These are phyloP conservation scores for Lasiosphaeria miniovina DNA, from an alignment of 495 filamentous ascomycete species.

Conservation along the genomic window DNA sequence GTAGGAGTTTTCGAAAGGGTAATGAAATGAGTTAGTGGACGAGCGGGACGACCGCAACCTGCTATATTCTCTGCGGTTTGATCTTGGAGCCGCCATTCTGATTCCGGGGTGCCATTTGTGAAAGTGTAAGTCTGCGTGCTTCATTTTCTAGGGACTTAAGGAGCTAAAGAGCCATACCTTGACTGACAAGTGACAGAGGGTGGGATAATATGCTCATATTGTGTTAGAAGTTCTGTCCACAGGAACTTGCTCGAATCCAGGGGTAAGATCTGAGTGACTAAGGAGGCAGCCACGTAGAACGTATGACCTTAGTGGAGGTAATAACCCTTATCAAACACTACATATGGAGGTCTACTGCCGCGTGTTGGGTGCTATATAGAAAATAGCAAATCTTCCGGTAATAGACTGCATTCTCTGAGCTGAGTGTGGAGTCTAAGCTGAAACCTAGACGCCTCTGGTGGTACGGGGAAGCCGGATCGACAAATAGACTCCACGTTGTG, in stretches of 20 bases:
- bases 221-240: constrained; percentile 7
- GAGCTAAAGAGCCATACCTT: neutral
- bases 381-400: neutral
- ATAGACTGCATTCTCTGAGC: neutral
- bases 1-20: neutral
- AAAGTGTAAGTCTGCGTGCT: constrained; percentile 6
- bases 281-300: neutral
- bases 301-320: neutral
- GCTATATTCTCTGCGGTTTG: constrained; percentile 23
- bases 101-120: constrained; percentile 11
- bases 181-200: constrained; percentile 4
- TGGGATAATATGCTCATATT: constrained; percentile 12
- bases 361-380: neutral
- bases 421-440: neutral
- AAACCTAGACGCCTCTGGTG: neutral
- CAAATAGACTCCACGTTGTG: neutral
- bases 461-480: neutral
- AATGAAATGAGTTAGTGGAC: constrained; percentile 14
- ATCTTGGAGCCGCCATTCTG: constrained; percentile 10
- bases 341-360: neutral
- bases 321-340: neutral
- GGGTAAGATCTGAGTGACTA: neutral
- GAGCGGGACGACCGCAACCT: constrained; percentile 34
- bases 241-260: neutral
- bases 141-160: neutral